phyloP scores from a whole-genome alignment of 106 monocot genomes.

The Acanthochlamys bracteata region DNA sequence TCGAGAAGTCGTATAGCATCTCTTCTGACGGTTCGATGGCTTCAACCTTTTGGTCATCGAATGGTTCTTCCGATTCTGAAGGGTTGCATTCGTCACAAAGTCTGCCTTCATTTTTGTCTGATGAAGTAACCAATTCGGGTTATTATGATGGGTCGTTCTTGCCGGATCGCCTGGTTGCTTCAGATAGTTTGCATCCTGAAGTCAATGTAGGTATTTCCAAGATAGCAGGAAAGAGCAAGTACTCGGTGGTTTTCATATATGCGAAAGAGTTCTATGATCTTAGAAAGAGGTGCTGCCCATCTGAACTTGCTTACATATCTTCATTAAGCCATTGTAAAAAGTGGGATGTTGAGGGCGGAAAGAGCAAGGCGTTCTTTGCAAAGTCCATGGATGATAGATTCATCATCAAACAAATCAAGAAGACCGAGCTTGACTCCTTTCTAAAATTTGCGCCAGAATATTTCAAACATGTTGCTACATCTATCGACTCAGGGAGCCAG shows the following conservation, averaged over 20 bases:
- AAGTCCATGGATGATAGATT: conserved; percentile 96
- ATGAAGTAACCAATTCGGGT: conserved; percentile 20
- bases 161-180: conserved; percentile 30
- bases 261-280: conserved; percentile 71
- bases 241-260: conserved; percentile 64
- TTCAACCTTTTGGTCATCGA: conserved; percentile 31
- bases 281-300: conserved; percentile 71
- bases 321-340: conserved; percentile 82
- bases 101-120: conserved; percentile 37
- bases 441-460: conserved; percentile 84
- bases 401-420: conserved; percentile 93
- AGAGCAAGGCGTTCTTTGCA: conserved; percentile 91
- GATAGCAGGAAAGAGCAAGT: conserved; percentile 45
- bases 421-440: conserved; percentile 84
- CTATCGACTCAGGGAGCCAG: conserved; percentile 68
- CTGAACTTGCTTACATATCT: conserved; percentile 79
- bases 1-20: conserved; percentile 19
- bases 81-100: conserved; percentile 20
- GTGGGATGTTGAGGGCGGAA: conserved; percentile 98
- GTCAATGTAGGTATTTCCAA: conserved; percentile 26
- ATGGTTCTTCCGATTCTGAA: conserved; percentile 30
- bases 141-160: conserved; percentile 22
- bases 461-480: conserved; percentile 57
- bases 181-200: conserved; percentile 55
- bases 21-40: conserved; percentile 16